These are phyloP conservation scores for Dioszegia crocea DNA, from an alignment of 768 basidiomycete species.

Conservation along the genomic window DNA sequence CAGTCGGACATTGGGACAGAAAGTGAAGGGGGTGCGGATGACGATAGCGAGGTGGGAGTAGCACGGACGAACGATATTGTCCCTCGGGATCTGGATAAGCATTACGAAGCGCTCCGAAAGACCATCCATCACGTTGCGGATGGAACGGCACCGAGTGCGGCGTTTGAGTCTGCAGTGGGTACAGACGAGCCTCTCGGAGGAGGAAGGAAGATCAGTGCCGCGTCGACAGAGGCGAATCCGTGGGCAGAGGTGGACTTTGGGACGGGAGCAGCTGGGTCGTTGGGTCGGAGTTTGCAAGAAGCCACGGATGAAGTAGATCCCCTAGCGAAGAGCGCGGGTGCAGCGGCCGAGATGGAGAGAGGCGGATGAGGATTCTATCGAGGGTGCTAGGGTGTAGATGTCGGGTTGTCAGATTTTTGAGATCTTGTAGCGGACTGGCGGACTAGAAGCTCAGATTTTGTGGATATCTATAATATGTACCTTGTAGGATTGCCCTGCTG, in stretches of 20 bases:
- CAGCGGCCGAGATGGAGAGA: neutral
- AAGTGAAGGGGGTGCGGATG: conserved; percentile 15
- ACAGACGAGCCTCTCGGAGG: neutral
- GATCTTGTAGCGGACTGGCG: too few relatives aligned
- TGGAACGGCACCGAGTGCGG: conserved; percentile 1
- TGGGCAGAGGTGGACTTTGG: conserved; percentile 7
- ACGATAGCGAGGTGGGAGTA: conserved; percentile 10
- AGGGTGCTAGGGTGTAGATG: too few relatives aligned
- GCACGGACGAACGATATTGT: conserved; percentile 10
- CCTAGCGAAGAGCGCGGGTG: neutral
- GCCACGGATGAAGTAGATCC: neutral
- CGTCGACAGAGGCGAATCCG: neutral
- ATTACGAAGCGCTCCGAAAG: conserved; percentile 41
- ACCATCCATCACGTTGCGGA: conserved; percentile 38
- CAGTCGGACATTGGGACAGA: conserved; percentile 21
- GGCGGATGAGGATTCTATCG: neutral
- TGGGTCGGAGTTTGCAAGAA: neutral
- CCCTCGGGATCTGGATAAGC: conserved; percentile 42
- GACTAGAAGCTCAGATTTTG: too few relatives aligned
- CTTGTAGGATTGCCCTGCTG: too few relatives aligned
- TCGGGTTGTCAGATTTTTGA: too few relatives aligned
- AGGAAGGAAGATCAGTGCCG: neutral
- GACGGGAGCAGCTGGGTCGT: neutral
- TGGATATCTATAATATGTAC: too few relatives aligned
- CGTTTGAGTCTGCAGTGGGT: neutral